Evolutionary conservation across 1,284 basidiomycete genomes (phyloP).

Genomic region (Moesziomyces parantarcticus): DNA sequence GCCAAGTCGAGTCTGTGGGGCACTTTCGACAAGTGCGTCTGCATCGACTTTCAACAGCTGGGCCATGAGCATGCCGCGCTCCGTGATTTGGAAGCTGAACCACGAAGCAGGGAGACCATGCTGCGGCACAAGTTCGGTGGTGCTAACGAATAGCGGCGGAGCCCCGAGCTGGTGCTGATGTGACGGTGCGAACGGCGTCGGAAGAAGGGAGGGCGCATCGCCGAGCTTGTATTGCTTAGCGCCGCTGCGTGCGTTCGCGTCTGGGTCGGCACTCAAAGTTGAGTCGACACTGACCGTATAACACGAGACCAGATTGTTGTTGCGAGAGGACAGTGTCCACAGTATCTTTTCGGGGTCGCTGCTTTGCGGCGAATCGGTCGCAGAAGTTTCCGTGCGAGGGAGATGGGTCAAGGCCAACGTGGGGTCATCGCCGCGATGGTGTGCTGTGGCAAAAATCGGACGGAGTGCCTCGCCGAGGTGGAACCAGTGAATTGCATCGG

Average conservation of each 20-base stretch:
- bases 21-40: background rate
- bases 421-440: slow-evolving; percentile 45
- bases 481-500: slow-evolving; percentile 40
- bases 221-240: slow-evolving; percentile 4
- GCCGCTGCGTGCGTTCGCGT: background rate
- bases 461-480: slow-evolving; percentile 1
- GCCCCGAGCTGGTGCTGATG: background rate
- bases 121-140: slow-evolving; percentile 1
- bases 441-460: slow-evolving; percentile 23
- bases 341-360: background rate
- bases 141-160: slow-evolving; percentile 6
- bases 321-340: slow-evolving; percentile 19
- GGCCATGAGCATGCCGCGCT: slow-evolving; percentile 12
- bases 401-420: slow-evolving; percentile 13
- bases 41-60: background rate
- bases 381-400: background rate
- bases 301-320: slow-evolving; percentile 18
- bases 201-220: slow-evolving; percentile 15
- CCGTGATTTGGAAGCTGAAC: slow-evolving; percentile 9
- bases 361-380: too few species aligned
- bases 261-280: background rate
- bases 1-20: background rate
- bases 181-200: background rate
- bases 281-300: slow-evolving; percentile 5
- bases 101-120: background rate